A percentile compares a stretch with the other conserved stretches of the same genome.
These are phyloP conservation scores for Eremomyces bilateralis DNA, from an alignment of 495 filamentous ascomycete species.

Conservation along the genomic window DNA sequence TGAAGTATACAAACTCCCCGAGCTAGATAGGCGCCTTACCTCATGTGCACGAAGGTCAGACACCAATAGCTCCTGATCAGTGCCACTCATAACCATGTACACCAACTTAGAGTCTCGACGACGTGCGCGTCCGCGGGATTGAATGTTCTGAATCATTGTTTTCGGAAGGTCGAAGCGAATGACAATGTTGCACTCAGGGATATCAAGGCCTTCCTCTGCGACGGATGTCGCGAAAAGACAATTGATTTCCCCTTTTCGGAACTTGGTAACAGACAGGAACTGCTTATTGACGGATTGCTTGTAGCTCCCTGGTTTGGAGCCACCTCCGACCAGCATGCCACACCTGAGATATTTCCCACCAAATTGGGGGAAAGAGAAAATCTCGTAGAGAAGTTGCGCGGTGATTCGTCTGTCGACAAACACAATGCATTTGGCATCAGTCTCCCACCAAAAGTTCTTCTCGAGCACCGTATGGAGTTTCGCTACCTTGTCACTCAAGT, in stretches of 20 bases:
- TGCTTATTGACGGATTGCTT: no score
- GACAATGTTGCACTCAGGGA: slow-evolving; percentile 84
- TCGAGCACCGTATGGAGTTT: slow-evolving; percentile 34
- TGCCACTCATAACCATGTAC: slow-evolving; percentile 56
- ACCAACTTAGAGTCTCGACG: slow-evolving; percentile 56
- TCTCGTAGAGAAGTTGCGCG: slow-evolving; percentile 43
- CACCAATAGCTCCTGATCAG: slow-evolving; percentile 36
- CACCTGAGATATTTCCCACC: slow-evolving; percentile 35
- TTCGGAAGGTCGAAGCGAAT: slow-evolving; percentile 77
- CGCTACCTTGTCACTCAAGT: slow-evolving; percentile 54
- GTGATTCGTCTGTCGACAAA: slow-evolving; percentile 68
- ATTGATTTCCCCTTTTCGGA: slow-evolving; percentile 62
- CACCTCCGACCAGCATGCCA: slow-evolving; percentile 42
- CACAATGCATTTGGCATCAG: slow-evolving; percentile 57
- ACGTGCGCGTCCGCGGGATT: slow-evolving; percentile 79
- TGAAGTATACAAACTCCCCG: background rate
- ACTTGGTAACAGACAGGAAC: slow-evolving; percentile 50
- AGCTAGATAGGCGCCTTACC: background rate
- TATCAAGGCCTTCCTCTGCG: slow-evolving; percentile 88
- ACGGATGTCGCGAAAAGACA: slow-evolving; percentile 81
- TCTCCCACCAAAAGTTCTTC: slow-evolving; percentile 31
- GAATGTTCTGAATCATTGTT: slow-evolving; percentile 88
- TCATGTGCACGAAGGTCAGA: slow-evolving; percentile 32
- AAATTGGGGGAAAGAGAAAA: slow-evolving; percentile 39
- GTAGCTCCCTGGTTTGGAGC: slow-evolving; percentile 40